phyloP scores from a whole-genome alignment of 2,329 filamentous ascomycete genomes.

The Ciborinia camelliae region DNA sequence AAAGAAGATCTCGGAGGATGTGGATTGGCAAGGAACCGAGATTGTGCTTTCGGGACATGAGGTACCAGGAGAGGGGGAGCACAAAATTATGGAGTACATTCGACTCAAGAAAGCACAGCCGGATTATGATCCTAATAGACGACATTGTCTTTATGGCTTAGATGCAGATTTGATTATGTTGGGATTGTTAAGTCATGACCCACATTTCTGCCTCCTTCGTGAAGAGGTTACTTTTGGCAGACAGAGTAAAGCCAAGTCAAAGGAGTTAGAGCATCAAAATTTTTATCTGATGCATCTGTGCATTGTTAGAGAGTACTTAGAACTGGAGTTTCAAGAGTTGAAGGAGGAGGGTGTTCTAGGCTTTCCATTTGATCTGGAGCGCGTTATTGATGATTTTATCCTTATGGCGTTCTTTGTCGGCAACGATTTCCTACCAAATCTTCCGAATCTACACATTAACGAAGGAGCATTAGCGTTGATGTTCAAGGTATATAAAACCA shows the following conservation, averaged over 20 bases:
- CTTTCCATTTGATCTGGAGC: conserved; percentile 89
- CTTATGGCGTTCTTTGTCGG: conserved; percentile 99
- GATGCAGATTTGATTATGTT: conserved; percentile 99
- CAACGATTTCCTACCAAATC: conserved; percentile 97
- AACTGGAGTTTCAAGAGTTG: conserved; percentile 93
- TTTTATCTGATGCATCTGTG: conserved; percentile 97
- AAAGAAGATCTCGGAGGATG: conserved; percentile 96
- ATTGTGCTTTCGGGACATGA: conserved; percentile 96
- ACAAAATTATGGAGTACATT: conserved; percentile 99
- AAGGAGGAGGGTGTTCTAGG: conserved; percentile 67
- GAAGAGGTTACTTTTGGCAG: conserved; percentile 98
- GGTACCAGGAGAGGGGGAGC: conserved; percentile 95
- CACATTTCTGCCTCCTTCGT: conserved; percentile 93
- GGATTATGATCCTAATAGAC: conserved; percentile 85
- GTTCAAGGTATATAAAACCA: conserved; percentile 93
- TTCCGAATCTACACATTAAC: conserved; percentile 96
- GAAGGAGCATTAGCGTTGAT: conserved; percentile 94
- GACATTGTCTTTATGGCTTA: conserved; percentile 94
- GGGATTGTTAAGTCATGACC: conserved; percentile 93
- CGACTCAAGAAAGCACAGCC: conserved; percentile 94
- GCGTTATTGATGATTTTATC: conserved; percentile 98
- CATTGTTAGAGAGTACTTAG: conserved; percentile 94
- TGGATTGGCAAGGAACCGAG: conserved; percentile 95
- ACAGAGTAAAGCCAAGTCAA: conserved; percentile 80
- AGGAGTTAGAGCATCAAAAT: conserved; percentile 97